These are phyloP conservation scores for Kodamaea hsintzibuensis DNA, from an alignment of 805 yeast species.

Conservation along the genomic window DNA sequence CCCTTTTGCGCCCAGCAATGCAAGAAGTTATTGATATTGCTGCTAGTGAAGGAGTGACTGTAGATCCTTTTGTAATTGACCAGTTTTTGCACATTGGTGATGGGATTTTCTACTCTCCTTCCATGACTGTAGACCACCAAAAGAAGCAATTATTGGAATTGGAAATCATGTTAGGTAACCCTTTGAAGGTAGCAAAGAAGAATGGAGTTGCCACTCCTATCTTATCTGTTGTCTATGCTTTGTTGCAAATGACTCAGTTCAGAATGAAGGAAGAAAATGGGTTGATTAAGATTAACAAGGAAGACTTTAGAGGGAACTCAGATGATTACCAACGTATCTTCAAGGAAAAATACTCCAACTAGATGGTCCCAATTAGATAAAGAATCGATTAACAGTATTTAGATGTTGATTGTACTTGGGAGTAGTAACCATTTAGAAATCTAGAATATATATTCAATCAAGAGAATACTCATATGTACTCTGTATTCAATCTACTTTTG, in stretches of 20 bases:
- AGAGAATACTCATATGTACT: no score
- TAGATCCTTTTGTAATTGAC: conserved; percentile 52
- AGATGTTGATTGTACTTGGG: no score
- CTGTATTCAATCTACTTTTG: no score
- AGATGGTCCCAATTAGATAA: background rate
- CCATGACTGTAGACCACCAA: conserved; percentile 41
- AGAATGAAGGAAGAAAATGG: conserved; percentile 60
- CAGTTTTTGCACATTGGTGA: conserved; percentile 51
- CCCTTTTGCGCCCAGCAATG: conserved; percentile 58
- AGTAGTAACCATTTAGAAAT: no score
- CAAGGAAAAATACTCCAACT: conserved; percentile 9
- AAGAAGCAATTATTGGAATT: conserved; percentile 40
- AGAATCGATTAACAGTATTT: no score
- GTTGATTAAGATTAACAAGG: conserved; percentile 25
- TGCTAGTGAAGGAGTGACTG: conserved; percentile 60
- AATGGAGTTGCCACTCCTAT: conserved; percentile 55
- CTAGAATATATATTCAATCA: no score
- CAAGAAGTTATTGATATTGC: conserved; percentile 66
- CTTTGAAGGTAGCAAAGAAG: conserved; percentile 37
- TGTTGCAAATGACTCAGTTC: conserved; percentile 63
- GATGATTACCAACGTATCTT: conserved; percentile 22
- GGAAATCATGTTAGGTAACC: conserved; percentile 43
- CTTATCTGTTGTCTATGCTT: conserved; percentile 54
- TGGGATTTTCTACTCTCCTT: conserved; percentile 42
- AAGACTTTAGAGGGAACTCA: conserved; percentile 19